phyloP scores from a whole-genome alignment of 2,329 filamentous ascomycete species.

The Trichoderma brevicompactum region DNA sequence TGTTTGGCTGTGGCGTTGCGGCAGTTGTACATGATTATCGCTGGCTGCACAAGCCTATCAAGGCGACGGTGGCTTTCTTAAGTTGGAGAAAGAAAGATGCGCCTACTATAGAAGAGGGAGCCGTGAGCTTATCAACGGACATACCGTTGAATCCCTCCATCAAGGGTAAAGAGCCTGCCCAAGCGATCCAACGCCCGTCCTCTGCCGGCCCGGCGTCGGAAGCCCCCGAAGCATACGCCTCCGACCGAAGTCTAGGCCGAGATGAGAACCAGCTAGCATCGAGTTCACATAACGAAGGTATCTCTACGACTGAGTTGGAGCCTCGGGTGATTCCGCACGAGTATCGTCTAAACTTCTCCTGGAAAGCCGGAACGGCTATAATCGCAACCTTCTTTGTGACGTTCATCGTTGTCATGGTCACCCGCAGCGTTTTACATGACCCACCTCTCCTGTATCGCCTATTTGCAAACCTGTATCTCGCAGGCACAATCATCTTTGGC shows the following conservation, averaged over 20 bases:
- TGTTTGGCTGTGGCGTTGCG: constrained; percentile 57
- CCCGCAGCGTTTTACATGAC: constrained; percentile 47
- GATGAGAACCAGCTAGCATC: no score
- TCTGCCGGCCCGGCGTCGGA: background rate
- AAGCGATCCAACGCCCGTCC: background rate
- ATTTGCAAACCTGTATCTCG: constrained; percentile 75
- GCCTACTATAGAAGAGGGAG: background rate
- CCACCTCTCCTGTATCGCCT: constrained; percentile 59
- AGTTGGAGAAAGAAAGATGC: background rate
- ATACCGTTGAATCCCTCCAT: background rate
- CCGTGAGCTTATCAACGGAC: background rate
- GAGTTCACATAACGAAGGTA: background rate
- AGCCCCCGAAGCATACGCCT: background rate
- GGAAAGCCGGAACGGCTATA: constrained; percentile 49
- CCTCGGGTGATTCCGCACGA: constrained; percentile 38
- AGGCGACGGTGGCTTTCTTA: constrained; percentile 31
- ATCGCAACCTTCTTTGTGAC: constrained; percentile 56
- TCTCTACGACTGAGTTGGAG: constrained; percentile 30
- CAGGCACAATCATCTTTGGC: constrained; percentile 70
- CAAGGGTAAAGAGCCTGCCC: background rate
- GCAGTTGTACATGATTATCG: constrained; percentile 62
- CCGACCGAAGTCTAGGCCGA: background rate
- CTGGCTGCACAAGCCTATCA: constrained; percentile 46
- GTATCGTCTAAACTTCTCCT: constrained; percentile 48
- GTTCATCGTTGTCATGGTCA: constrained; percentile 61